Evolutionary conservation across 139 green algal genomes (phyloP).

Genomic region (Pedinophyceae sp.): DNA sequence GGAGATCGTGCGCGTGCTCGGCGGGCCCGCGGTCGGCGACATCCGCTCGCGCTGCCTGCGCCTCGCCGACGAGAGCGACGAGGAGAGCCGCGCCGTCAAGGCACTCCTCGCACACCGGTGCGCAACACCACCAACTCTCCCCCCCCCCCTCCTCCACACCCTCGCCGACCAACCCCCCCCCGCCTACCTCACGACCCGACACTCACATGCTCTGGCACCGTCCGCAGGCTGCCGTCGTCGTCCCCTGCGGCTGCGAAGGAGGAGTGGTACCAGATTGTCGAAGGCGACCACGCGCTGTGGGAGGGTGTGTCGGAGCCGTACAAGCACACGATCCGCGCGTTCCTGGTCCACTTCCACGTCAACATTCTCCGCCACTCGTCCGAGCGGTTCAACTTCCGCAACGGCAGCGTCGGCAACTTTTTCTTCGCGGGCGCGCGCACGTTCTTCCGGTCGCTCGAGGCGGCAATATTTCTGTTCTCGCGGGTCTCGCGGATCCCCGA

Average conservation of each 20-base stretch:
- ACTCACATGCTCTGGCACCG: no score
- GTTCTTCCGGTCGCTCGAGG: conserved; percentile 94
- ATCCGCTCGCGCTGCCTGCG: conserved; percentile 88
- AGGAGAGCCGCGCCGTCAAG: conserved; percentile 67
- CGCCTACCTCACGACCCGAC: no score
- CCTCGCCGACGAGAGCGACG: conserved; percentile 70
- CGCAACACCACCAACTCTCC: no score
- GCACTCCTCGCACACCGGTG: conserved; percentile 77
- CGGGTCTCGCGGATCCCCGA: conserved; percentile 54
- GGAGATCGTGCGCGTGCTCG: conserved; percentile 94
- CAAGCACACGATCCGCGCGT: conserved; percentile 94
- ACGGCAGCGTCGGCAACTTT: conserved; percentile 94
- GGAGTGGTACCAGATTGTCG: conserved; percentile 76
- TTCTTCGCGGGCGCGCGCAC: conserved; percentile 94
- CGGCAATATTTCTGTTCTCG: conserved; percentile 91
- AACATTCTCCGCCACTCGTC: conserved; percentile 61
- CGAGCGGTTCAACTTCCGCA: conserved; percentile 75
- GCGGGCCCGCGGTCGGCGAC: conserved; percentile 90
- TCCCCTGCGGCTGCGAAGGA: conserved; percentile 10
- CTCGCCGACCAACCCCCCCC: no score
- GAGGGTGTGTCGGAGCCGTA: conserved; percentile 79
- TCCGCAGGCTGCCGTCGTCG: background rate
- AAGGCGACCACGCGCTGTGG: conserved; percentile 86
- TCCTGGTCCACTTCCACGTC: conserved; percentile 92
- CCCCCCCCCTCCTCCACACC: no score